Evolutionary conservation across 2,329 filamentous ascomycete species (phyloP).

Genomic region (Hymenoscyphus scutula): DNA sequence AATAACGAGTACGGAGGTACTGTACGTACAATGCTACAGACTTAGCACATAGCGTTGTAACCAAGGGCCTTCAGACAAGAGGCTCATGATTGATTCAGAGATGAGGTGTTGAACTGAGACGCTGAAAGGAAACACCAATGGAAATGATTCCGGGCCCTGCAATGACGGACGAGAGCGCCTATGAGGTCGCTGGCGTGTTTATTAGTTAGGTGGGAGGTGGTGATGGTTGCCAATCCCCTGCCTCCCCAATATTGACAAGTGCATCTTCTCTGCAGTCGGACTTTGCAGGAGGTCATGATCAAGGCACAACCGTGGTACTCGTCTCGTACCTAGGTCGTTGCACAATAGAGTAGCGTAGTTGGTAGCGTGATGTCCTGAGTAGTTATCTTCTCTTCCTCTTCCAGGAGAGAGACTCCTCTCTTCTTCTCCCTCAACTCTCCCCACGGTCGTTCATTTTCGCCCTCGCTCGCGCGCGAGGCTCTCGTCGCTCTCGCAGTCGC

Average conservation of each 20-base stretch:
- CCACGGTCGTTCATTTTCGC: slow-evolving; percentile 3
- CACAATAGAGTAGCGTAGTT: slow-evolving; percentile 2
- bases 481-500: background rate
- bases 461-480: slow-evolving; percentile 4
- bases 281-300: background rate
- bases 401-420: background rate
- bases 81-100: no score
- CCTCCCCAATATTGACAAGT: background rate
- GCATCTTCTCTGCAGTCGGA: background rate
- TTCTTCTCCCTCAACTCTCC: background rate
- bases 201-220: background rate
- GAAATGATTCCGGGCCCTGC: background rate
- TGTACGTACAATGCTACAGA: no score
- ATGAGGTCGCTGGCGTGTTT: background rate
- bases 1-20: no score
- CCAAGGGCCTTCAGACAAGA: no score
- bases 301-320: background rate
- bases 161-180: background rate
- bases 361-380: background rate
- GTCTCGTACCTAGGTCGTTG: background rate
- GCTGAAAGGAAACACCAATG: background rate
- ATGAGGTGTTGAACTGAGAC: background rate
- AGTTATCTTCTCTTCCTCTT: background rate
- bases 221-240: background rate
- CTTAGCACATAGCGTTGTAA: background rate